Base-by-base conservation (phyloP, 2,329 filamentous ascomycete genomes). In the Helicocarpus griseus region DNA sequence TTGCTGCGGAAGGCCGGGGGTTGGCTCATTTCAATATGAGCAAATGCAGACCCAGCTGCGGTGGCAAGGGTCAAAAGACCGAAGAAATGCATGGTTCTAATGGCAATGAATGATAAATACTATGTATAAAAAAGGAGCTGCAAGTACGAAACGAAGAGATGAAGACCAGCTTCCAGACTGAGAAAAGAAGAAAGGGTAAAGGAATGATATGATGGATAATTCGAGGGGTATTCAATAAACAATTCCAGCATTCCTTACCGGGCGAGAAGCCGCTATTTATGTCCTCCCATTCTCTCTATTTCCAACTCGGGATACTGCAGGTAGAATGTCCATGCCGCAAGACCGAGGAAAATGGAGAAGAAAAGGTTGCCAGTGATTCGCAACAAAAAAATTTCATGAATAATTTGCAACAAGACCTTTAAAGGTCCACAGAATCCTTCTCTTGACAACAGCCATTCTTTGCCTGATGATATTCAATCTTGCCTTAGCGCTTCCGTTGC, bases 1-100 rank as follows among this genome's bases (percentile, higher is more conserved):
- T 73, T 73, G 60, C 72, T 76, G 55, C 73, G 73, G 24, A 81
- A 67, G n/a, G 78, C 74, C 54, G 73, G 77, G 1, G 79, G 79
- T 54, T 71, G 71, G 58, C 65, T 69, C 77, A 81, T 75, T 63
- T 81, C 74, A 69, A 81, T 78, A 61, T 82, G 78, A 53, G 57
- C 57, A 19, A 50, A 44, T 13, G 56, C 53, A 51, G 54, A 43
- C 9, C 49, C 53, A 39, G 56, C 55, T 49, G 49, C 49, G 39
- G 53, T 54, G 39, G 39, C 35, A 35, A 53, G 48, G n/a, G 48
- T 35, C 21, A 50, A 40, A 26, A 43, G 43, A 4, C 52, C 54
- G 26, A 53, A 41, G 22, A 43, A 49, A 24, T 48, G 43, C 29
- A 38, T 61, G 24, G 49, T 52, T 47, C 19, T 19, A 36, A 47